Evolutionary conservation across 345 rosid genomes (phyloP).

Genomic region (Eucalyptus guilfoylei): DNA sequence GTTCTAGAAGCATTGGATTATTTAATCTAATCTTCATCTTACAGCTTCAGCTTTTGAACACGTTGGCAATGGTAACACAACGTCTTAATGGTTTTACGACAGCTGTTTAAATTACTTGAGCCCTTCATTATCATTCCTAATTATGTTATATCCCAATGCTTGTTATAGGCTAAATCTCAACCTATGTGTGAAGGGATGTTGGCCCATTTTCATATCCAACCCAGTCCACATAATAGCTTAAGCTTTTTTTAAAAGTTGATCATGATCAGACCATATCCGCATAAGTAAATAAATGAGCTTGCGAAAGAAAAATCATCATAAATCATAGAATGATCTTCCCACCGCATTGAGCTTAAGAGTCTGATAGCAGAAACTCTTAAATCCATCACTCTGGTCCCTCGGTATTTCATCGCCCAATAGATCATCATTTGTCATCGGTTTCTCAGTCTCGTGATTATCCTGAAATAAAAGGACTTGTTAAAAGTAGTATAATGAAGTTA

Average conservation of each 20-base stretch:
- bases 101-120: background rate
- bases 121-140: background rate
- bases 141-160: background rate
- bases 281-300: background rate
- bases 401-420: slow-evolving; percentile 96
- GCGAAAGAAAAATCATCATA: background rate
- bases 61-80: background rate
- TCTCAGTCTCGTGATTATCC: slow-evolving; percentile 51
- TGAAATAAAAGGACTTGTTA: slow-evolving; percentile 7
- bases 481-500: background rate
- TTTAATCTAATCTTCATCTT: background rate
- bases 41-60: background rate
- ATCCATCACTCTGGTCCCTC: slow-evolving; percentile 47
- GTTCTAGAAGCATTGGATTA: background rate
- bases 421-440: slow-evolving; percentile 83
- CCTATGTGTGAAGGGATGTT: background rate
- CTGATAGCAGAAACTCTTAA: slow-evolving; percentile 60
- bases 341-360: slow-evolving; percentile 49
- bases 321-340: slow-evolving; percentile 22
- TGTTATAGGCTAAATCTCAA: background rate
- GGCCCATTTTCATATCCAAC: background rate
- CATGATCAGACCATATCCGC: background rate
- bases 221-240: background rate
- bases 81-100: background rate
- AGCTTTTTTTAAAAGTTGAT: background rate